Percentiles rank a stretch among this genome's conserved stretches.
Evolutionary conservation across 2,329 filamentous ascomycete genomes (phyloP).

Genomic region (Dactylellina sp.): DNA sequence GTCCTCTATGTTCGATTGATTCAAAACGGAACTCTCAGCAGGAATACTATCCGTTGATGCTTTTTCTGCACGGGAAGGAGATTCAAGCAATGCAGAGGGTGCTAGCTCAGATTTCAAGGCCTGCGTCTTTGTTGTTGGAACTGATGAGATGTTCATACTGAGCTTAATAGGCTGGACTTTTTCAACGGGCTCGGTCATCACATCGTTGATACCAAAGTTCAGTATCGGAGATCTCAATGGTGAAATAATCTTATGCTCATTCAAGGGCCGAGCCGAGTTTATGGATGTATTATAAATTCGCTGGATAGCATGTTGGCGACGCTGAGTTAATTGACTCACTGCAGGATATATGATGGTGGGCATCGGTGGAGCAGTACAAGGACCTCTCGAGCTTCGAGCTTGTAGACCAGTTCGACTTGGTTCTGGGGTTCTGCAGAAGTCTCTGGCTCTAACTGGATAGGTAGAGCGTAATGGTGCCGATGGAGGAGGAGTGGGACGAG

Average conservation of each 20-base stretch:
- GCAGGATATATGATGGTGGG: slow-evolving; percentile 1
- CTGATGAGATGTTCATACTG: no score
- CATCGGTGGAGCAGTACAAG: slow-evolving; percentile 34
- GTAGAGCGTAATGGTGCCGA: slow-evolving; percentile 25
- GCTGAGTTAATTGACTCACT: not conserved
- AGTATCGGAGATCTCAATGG: no score
- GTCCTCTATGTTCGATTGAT: not conserved
- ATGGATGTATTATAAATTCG: not conserved
- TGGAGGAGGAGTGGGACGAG: slow-evolving; percentile 28
- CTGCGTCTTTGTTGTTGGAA: no score
- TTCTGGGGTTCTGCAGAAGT: slow-evolving; percentile 6
- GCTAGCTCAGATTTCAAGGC: no score
- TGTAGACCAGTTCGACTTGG: slow-evolving; percentile 6
- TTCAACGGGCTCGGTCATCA: no score
- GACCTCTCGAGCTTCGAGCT: slow-evolving; percentile 1
- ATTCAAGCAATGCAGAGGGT: not conserved
- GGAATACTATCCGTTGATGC: no score
- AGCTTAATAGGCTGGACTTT: no score
- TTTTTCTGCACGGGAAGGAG: not conserved
- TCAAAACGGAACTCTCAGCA: not conserved
- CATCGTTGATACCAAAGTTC: no score
- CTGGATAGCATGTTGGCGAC: not conserved
- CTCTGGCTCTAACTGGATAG: not conserved
- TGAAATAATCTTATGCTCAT: no score
- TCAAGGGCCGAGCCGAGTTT: no score